Base-by-base conservation (phyloP, 805 yeast species). In the Starmera caribaea region DNA sequence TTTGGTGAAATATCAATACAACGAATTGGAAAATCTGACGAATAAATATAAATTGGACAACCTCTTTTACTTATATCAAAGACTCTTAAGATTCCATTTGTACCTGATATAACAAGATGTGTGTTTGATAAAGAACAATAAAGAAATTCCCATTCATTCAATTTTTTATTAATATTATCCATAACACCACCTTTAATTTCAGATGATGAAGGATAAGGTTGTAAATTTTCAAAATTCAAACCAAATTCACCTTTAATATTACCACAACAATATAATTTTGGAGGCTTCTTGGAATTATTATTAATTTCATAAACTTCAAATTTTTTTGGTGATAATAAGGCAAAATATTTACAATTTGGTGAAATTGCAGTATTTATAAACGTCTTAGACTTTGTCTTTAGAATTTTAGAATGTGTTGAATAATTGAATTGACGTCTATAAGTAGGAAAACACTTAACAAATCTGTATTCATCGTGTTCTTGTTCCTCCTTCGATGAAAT, bases 361-460 rank as follows among this genome's bases (percentile, higher is more conserved):
- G 92, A 69, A 35, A 76, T 68, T 43, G 83, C 69, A 39, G 87
- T 57, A 59, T 77, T 62, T 46, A 77, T 66, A 53, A 73, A 62
- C 47, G 71, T 45, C 61, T 70, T 63, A 38, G 76, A 62, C 58
- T 66, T 62, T 29, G 71, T 61, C 37, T 72, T 55, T 28, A 76
- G 61, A 40, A 74, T 63, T 37, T 68, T 68, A 8, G 76, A 59
- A 41, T 75, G 79, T 0, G 81, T 73, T 24, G 66, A 61, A 51
- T 69, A 71, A 34, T 75, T 75, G 37, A 69, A 66, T 37, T 74
- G 68, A 45, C 74, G 79, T 43, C 95, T 69, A 54, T 81, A 84
- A 40, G 78, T 74, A 0, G 97, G 97, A 59, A 86, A 88, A 49
- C 90, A 85, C 50, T 79, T 81, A 6, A 80, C 78, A 56, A 79